Evolutionary conservation across 2,329 filamentous ascomycete genomes (phyloP).

Genomic region (Hypoxylon sp.): DNA sequence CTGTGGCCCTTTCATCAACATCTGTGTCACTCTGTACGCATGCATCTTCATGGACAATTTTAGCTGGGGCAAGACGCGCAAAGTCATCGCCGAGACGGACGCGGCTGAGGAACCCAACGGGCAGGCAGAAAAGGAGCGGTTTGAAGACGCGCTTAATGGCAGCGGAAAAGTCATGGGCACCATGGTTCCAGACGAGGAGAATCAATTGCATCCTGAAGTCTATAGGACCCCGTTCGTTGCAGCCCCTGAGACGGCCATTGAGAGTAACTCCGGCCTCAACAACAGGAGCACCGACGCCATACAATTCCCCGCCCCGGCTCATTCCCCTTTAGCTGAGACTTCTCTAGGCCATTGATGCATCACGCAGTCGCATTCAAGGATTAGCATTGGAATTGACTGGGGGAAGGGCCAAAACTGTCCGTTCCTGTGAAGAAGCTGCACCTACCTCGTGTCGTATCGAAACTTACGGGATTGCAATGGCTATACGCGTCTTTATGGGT

Average conservation of each 20-base stretch:
- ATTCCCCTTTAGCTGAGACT: too few relatives aligned
- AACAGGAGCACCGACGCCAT: not conserved
- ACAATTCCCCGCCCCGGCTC: not conserved
- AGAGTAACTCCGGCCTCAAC: not conserved
- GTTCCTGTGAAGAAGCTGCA: too few relatives aligned
- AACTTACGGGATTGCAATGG: too few relatives aligned
- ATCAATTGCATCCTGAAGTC: slow-evolving; percentile 29
- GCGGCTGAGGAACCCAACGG: slow-evolving; percentile 45
- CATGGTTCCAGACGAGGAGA: slow-evolving; percentile 35
- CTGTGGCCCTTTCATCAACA: slow-evolving; percentile 50
- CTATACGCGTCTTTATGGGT: too few relatives aligned
- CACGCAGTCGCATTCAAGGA: too few relatives aligned
- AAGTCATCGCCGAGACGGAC: slow-evolving; percentile 44
- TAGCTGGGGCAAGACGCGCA: slow-evolving; percentile 52
- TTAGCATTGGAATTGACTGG: too few relatives aligned
- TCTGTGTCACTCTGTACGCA: slow-evolving; percentile 50
- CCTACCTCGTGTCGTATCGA: too few relatives aligned
- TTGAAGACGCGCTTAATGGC: slow-evolving; percentile 32
- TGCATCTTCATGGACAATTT: slow-evolving; percentile 51
- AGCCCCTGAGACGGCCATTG: not conserved
- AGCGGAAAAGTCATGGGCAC: slow-evolving; percentile 33
- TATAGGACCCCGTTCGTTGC: slow-evolving; percentile 33
- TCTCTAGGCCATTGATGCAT: too few relatives aligned
- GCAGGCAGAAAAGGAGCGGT: slow-evolving; percentile 25
- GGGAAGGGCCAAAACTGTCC: too few relatives aligned